A percentile compares a stretch with the other conserved stretches of the same genome.
phyloP scores from a whole-genome alignment of 495 filamentous ascomycete species.

The Neurospora intermedia region DNA sequence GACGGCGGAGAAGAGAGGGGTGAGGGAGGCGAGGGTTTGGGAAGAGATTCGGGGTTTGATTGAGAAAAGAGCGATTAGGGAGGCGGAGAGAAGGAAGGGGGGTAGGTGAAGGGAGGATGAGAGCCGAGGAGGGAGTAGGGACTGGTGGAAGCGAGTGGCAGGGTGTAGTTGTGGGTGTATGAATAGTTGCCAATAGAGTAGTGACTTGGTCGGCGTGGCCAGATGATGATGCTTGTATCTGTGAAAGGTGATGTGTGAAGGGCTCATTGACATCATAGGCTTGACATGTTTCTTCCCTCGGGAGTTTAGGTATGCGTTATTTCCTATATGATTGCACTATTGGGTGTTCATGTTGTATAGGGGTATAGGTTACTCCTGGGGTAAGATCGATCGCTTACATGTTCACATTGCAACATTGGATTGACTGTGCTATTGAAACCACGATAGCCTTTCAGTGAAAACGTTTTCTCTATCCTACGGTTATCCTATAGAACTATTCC shows the following conservation, averaged over 20 bases:
- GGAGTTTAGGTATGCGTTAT: neutral
- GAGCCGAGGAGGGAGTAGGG: neutral
- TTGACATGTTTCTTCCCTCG: neutral
- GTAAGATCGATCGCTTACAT: neutral
- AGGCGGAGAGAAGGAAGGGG: neutral
- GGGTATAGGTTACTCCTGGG: neutral
- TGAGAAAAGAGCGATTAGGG: neutral
- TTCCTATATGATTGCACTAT: neutral
- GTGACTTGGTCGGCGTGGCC: neutral
- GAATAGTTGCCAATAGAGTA: neutral
- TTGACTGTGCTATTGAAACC: neutral
- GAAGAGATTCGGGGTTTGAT: neutral
- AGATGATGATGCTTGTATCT: neutral
- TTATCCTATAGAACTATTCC: neutral
- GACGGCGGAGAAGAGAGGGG: neutral
- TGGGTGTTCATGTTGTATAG: neutral
- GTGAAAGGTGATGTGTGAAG: neutral
- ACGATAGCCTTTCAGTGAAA: neutral
- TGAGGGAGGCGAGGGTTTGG: neutral
- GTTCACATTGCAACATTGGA: neutral
- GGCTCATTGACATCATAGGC: neutral
- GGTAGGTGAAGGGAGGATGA: neutral
- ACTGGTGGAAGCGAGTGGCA: neutral
- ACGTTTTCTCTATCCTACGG: neutral
- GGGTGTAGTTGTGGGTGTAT: neutral